Conservation (phyloP, 2,329 filamentous ascomycete genomes). For the Fusarium pseudocircinatum region DNA sequence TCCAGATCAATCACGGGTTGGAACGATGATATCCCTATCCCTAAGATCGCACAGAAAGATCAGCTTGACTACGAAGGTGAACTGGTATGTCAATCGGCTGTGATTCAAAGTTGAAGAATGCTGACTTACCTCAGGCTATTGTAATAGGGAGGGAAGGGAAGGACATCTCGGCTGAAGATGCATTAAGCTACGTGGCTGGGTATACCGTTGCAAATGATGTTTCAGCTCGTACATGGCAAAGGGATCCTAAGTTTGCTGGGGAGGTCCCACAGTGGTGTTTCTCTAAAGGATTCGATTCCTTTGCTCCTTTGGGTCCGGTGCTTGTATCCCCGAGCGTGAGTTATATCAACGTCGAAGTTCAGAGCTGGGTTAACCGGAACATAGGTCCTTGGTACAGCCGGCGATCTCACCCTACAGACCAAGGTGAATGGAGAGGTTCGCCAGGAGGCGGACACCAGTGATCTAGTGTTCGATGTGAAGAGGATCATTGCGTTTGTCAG, state of each 20-base stretch:
- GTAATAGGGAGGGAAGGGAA: constrained; percentile 17
- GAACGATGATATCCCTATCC: background rate
- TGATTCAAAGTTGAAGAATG: background rate
- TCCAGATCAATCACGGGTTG: constrained; percentile 3
- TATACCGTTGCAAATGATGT: constrained; percentile 21
- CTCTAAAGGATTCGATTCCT: constrained; percentile 19
- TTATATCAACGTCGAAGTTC: background rate
- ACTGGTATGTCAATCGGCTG: background rate
- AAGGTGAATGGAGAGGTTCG: constrained; percentile 17
- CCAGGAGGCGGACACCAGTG: constrained; percentile 6
- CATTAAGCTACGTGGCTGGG: constrained; percentile 7
- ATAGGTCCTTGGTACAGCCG: constrained; percentile 1
- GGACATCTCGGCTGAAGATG: constrained; percentile 3
- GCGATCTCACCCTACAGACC: constrained; percentile 1
- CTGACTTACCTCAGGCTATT: background rate
- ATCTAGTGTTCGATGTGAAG: constrained; percentile 10
- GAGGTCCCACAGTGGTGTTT: constrained; percentile 16
- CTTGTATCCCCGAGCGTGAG: constrained; percentile 9
- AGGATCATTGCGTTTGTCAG: constrained; percentile 3
- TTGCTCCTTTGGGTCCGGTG: constrained; percentile 11
- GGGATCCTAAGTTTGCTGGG: constrained; percentile 1
- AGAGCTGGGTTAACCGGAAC: background rate
- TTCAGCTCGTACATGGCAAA: constrained; percentile 10
- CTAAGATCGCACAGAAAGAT: constrained; percentile 4
- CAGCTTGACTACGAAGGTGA: constrained; percentile 26